Evolutionary conservation across 345 rosid species (phyloP).

Genomic region (Hypericum androsaemum): DNA sequence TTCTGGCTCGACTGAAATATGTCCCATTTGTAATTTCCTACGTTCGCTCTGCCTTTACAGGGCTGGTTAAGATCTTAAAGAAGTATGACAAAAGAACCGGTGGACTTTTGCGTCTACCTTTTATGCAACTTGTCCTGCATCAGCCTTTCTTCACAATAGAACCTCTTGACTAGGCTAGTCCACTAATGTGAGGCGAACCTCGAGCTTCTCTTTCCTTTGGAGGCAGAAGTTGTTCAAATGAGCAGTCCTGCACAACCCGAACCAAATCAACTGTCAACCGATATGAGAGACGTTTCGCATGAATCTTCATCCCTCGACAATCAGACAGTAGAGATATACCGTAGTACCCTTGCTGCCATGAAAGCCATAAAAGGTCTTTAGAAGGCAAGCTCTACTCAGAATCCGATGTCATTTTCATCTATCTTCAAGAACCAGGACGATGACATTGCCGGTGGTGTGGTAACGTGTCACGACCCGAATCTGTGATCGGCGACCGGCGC

Average conservation of each 20-base stretch:
- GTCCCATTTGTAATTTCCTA: slow-evolving; percentile 8
- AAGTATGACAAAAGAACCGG: slow-evolving; percentile 90
- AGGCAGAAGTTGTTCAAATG: slow-evolving; percentile 76
- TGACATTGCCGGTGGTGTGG: slow-evolving; percentile 48
- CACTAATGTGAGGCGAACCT: slow-evolving; percentile 80
- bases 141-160: slow-evolving; percentile 84
- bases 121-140: slow-evolving; percentile 61
- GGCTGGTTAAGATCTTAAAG: slow-evolving; percentile 78
- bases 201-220: slow-evolving; percentile 76
- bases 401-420: slow-evolving; percentile 65
- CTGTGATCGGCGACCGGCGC: too few relatives aligned
- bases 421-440: slow-evolving; percentile 46
- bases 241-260: slow-evolving; percentile 15
- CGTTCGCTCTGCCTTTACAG: slow-evolving; percentile 22
- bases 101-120: slow-evolving; percentile 64
- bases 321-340: slow-evolving; percentile 57
- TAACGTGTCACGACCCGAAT: too few relatives aligned
- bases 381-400: slow-evolving; percentile 76
- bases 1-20: too few relatives aligned
- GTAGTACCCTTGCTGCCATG: slow-evolving; percentile 94
- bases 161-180: slow-evolving; percentile 74
- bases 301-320: slow-evolving; percentile 46
- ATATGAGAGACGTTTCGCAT: slow-evolving; percentile 16
- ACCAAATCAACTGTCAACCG: slow-evolving; percentile 14
- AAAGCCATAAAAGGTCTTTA: slow-evolving; percentile 74